Conservation (phyloP, 176 grass and related monocot species). For the Oryza meyeriana region DNA sequence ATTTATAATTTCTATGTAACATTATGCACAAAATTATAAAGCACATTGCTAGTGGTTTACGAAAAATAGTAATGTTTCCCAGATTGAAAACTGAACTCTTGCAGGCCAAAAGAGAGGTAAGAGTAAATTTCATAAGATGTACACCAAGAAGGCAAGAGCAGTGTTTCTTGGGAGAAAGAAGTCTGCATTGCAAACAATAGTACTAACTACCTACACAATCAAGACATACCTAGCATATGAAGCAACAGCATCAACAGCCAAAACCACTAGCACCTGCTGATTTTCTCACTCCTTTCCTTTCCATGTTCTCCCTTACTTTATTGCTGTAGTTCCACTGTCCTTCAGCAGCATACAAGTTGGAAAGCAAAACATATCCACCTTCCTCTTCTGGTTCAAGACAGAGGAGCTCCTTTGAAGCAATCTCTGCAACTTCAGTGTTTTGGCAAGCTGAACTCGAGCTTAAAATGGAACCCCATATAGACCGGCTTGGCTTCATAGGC, state of each 20-base stretch:
- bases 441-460: conserved; percentile 41
- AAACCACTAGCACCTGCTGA: conserved; percentile 39
- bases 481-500: conserved; percentile 52
- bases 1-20: no score
- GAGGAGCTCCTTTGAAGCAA: conserved; percentile 45
- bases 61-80: background rate
- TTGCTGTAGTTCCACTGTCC: conserved; percentile 50
- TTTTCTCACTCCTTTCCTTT: conserved; percentile 48
- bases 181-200: background rate
- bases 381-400: conserved; percentile 48
- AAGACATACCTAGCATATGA: background rate
- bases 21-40: no score
- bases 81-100: background rate
- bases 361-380: conserved; percentile 58
- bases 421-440: conserved; percentile 49
- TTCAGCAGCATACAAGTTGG: conserved; percentile 53
- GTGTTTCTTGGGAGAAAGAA: background rate
- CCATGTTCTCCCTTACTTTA: conserved; percentile 48
- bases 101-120: background rate
- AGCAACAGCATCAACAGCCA: conserved; percentile 35
- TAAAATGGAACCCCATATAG: conserved; percentile 69
- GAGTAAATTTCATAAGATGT: background rate
- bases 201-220: background rate
- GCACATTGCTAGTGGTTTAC: background rate
- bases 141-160: background rate